Base-by-base conservation (phyloP, 352 stramenopile genomes). In the Globisporangium canariense region DNA sequence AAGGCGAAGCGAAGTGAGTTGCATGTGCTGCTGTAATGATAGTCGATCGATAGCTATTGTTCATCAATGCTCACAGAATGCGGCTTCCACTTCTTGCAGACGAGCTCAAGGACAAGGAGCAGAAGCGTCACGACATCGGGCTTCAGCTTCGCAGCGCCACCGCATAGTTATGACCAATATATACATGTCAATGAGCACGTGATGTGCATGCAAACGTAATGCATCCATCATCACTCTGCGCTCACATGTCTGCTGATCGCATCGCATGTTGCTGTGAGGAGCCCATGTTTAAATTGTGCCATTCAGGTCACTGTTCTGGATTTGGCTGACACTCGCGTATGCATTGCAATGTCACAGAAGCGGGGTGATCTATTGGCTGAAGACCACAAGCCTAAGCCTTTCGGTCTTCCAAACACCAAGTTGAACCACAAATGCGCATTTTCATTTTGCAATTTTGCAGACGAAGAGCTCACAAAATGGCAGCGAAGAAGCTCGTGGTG, bases 401-500 rank as follows among this genome's bases (percentile, higher is more conserved):
- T 54, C 36, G 47, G 51, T 25, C 32, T 7, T 40, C 14, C 18
- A 14, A 45, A n/a, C 18, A 34, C 28, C 28, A 57, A 57, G 51
- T 58, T 58, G 18, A 58, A 58, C 32, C 16, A 58, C 18, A 58
- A 45, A 10, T 10, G 18, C 28, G 49, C 52, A 47, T 20, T 22
- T 49, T 11, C 32, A 60, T 34, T 49, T 56, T 28, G 55, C 20
- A 14, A 43, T 60, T 46, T 10, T 34, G 22, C 58, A 64, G n/a
- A 11, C 47, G 8, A 10, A 61, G 18, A 56, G 18, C 20, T 16
- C 36, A 53, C 30, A 60, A 45, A 58, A 70, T 71, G 62, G 47
- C 32, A 36, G 32, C 71, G 6, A 91, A 91, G 75, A 82, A 81
- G 67, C 58, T 93, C 66, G 72, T 96, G 10, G 81, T 96, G 28